Evolutionary conservation across 495 filamentous ascomycete species (phyloP).

Genomic region (Acidiella bohemica): DNA sequence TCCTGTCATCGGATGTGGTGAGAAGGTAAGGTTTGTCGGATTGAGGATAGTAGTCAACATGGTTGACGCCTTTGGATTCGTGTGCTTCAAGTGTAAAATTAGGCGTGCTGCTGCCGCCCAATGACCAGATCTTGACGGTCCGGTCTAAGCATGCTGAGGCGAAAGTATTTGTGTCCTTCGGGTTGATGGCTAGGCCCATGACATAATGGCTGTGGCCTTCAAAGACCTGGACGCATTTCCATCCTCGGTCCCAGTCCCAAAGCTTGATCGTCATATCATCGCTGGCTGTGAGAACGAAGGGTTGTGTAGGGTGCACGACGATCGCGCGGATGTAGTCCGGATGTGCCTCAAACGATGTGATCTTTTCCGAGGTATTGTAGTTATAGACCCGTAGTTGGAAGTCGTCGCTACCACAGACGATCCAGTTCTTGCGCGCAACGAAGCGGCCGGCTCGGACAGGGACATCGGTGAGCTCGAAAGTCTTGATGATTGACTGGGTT

Average conservation of each 20-base stretch:
- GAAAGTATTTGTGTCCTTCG: constrained; percentile 97
- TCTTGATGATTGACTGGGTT: constrained; percentile 92
- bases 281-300: constrained; percentile 88
- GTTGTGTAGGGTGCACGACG: constrained; percentile 89
- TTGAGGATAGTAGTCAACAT: constrained; percentile 94
- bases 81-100: constrained; percentile 96
- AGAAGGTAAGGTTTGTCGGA: constrained; percentile 94
- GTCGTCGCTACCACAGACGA: constrained; percentile 95
- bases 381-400: constrained; percentile 95
- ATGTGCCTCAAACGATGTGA: constrained; percentile 95
- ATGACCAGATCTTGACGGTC: constrained; percentile 96
- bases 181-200: constrained; percentile 99
- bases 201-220: constrained; percentile 98
- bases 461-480: constrained; percentile 98
- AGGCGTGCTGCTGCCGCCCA: constrained; percentile 74
- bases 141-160: constrained; percentile 92
- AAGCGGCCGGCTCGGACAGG: constrained; percentile 95
- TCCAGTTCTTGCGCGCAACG: constrained; percentile 97
- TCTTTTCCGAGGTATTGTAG: constrained; percentile 99
- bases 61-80: constrained; percentile 95
- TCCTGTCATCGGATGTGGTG: constrained; percentile 79
- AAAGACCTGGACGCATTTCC: constrained; percentile 97
- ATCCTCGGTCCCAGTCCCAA: constrained; percentile 97
- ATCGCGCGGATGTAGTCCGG: constrained; percentile 98
- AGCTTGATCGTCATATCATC: constrained; percentile 99